Evolutionary conservation across 495 filamentous ascomycete species (phyloP).

Genomic region (Neurospora sp.): DNA sequence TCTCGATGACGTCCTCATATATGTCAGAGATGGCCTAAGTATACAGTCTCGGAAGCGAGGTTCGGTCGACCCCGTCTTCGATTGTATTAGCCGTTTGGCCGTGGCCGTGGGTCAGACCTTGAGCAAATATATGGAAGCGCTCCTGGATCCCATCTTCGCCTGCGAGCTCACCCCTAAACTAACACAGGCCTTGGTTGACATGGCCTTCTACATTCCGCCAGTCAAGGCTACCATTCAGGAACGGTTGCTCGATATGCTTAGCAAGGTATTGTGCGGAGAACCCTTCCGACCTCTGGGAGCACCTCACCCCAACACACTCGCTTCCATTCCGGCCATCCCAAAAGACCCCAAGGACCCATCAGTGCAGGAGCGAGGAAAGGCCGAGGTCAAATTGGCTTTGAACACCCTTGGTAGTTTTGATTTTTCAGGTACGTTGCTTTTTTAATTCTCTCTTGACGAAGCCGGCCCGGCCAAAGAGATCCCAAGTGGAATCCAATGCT

Average conservation of each 20-base stretch:
- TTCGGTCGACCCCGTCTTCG: slow-evolving; percentile 85
- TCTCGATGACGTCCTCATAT: slow-evolving; percentile 82
- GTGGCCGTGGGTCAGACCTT: slow-evolving; percentile 91
- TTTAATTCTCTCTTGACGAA: background rate
- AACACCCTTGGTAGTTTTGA: slow-evolving; percentile 95
- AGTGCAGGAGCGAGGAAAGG: slow-evolving; percentile 62
- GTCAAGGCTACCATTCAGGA: slow-evolving; percentile 89
- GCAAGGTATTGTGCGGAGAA: slow-evolving; percentile 82
- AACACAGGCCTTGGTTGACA: slow-evolving; percentile 89
- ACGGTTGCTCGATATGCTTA: slow-evolving; percentile 85
- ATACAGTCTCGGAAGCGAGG: slow-evolving; percentile 66
- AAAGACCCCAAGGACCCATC: slow-evolving; percentile 76
- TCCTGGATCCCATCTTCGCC: slow-evolving; percentile 93
- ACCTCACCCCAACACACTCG: slow-evolving; percentile 52
- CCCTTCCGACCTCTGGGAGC: slow-evolving; percentile 87
- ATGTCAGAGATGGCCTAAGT: slow-evolving; percentile 82
- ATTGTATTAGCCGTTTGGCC: slow-evolving; percentile 94
- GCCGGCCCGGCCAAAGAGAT: background rate
- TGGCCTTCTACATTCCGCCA: slow-evolving; percentile 97
- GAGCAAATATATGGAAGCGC: slow-evolving; percentile 93
- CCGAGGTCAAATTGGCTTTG: slow-evolving; percentile 83
- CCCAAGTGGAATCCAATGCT: background rate
- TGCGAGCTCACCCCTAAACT: slow-evolving; percentile 88
- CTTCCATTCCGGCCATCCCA: slow-evolving; percentile 66
- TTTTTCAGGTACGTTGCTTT: slow-evolving; percentile 52